Base-by-base conservation (phyloP, 495 filamentous ascomycete species). In the Entonaema liquescens region DNA sequence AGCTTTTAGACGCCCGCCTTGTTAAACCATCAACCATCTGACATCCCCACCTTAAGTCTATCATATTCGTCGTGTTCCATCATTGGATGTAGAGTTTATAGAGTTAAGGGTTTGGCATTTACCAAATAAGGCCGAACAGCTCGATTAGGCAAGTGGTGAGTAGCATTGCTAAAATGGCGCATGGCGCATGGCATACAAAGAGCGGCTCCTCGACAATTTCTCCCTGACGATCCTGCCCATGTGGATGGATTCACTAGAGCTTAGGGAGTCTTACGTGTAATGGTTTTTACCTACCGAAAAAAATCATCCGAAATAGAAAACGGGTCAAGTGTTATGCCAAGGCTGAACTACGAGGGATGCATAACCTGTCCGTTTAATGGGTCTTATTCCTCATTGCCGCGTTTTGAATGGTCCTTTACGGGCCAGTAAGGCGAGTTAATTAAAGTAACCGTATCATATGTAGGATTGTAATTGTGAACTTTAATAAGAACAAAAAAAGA, bases 281-380 rank as follows among this genome's bases (percentile, higher is more conserved):
- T 38, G 12, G 54, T 36, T n/a, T 23, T 52, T 38, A 61, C 58
- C 44, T 64, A 68, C 60, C 70, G 63, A 63, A 53, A 52, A 49
- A 55, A 62, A 67, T 35, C 52, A 72, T 29, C 64, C 69, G 70
- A 69, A 58, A 69, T 73, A 65, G 65, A 73, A 73, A 73, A 62
- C 62, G 70, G 70, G 70, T 66, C 70, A 73, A 66, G 65, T 65
- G 53, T 53, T 59, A 62, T 38, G 70, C 65, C 58, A 73, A 73
- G 70, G 15, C 61, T 31, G 38, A 57, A 21, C 28, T 56, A 56
- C 28, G 53, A 35, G 53, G 28, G 26, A 33, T 56, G 53, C n/a
- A 56, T 19, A 31, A 23, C 28, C 28, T 17, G 35, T 35, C 53
- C 19, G 59, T 44, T 54, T 13, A 54, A 12, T 38, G 35, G 36